A percentile compares a stretch with the other conserved stretches of the same genome.
These are phyloP conservation scores for Lepidium sativum DNA, from an alignment of 345 rosid species.

Conservation along the genomic window DNA sequence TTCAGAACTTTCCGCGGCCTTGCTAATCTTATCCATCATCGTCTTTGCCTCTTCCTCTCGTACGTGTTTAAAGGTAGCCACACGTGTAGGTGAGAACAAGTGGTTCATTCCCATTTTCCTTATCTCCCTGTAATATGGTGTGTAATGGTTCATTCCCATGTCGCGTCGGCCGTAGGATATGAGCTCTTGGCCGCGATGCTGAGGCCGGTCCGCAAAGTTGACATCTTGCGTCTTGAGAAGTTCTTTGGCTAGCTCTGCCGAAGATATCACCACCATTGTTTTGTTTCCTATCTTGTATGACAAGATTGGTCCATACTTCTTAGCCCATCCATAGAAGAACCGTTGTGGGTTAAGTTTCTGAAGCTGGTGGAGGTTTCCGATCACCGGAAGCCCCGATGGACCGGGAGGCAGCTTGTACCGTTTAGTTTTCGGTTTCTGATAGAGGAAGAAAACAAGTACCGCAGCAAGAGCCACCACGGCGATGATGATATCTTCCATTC, in stretches of 20 bases:
- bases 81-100: conserved; percentile 24
- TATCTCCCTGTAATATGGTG: conserved; percentile 27
- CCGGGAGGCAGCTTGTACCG: conserved; percentile 35
- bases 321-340: conserved; percentile 32
- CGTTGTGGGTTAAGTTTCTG: conserved; percentile 19
- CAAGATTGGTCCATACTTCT: conserved; percentile 40
- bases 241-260: conserved; percentile 31
- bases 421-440: conserved; percentile 5
- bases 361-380: conserved; percentile 49
- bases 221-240: conserved; percentile 32
- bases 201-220: conserved; percentile 24
- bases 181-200: conserved; percentile 16
- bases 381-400: conserved; percentile 35
- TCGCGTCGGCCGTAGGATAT: conserved; percentile 28
- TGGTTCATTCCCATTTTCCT: conserved; percentile 28
- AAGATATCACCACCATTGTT: conserved; percentile 33
- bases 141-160: conserved; percentile 24
- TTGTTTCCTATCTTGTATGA: conserved; percentile 30
- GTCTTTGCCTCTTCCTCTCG: conserved; percentile 26
- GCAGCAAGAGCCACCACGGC: conserved; percentile 1
- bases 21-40: conserved; percentile 19
- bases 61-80: conserved; percentile 25
- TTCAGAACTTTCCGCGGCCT: conserved; percentile 4
- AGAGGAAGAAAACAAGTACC: conserved; percentile 17
- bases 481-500: conserved; percentile 15